Evolutionary conservation across 2,329 filamentous ascomycete genomes (phyloP).

Genomic region (Trichoderma atroviride): DNA sequence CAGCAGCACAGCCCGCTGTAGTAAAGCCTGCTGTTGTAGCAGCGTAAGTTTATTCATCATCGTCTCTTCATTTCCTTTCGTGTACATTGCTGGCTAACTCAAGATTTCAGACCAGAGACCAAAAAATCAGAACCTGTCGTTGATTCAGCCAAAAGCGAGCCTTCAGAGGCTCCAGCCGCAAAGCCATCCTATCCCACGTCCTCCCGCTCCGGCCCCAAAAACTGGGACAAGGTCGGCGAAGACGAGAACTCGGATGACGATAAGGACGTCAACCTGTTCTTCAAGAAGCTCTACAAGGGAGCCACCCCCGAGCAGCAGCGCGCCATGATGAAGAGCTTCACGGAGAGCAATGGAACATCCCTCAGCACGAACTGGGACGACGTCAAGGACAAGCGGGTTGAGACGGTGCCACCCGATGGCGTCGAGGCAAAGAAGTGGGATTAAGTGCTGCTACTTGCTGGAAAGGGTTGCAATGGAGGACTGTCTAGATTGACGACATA

Average conservation of each 20-base stretch:
- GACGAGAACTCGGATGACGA: conserved; percentile 55
- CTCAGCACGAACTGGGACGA: conserved; percentile 91
- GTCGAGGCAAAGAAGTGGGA: conserved; percentile 75
- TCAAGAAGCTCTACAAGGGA: conserved; percentile 82
- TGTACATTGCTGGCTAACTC: neutral
- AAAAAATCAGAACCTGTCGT: neutral
- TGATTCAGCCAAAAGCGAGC: conserved; percentile 11
- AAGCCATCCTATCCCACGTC: conserved; percentile 80
- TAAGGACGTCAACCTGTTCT: conserved; percentile 75
- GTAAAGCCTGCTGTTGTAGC: conserved; percentile 25
- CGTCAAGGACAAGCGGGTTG: conserved; percentile 71
- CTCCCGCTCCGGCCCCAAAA: conserved; percentile 77
- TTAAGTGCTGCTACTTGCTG: conserved; percentile 24
- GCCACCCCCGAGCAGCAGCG: conserved; percentile 79
- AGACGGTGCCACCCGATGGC: conserved; percentile 74
- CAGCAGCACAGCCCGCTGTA: neutral
- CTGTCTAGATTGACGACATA: neutral
- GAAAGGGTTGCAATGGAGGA: neutral
- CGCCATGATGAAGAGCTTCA: conserved; percentile 97
- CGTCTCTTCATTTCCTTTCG: neutral
- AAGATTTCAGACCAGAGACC: neutral
- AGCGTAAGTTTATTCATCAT: conserved; percentile 30
- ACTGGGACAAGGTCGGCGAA: conserved; percentile 80
- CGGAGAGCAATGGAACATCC: conserved; percentile 90
- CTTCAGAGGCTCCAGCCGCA: conserved; percentile 13